These are phyloP conservation scores for Paramecium tetraurelia DNA, from an alignment of 73 alveolate species.

Conservation along the genomic window DNA sequence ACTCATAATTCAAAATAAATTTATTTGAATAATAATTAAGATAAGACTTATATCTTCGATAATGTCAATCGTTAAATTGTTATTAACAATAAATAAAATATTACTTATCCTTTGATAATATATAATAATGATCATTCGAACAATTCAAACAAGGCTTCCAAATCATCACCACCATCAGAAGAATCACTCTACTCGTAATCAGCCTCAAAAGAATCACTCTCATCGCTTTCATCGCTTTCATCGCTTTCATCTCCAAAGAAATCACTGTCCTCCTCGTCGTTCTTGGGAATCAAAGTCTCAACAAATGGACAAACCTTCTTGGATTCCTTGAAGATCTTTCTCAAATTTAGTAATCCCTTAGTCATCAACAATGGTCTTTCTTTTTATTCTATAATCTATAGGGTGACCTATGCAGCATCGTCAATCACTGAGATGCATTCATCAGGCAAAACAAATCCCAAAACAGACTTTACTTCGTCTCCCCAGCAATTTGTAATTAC, in stretches of 20 bases:
- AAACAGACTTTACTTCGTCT: not conserved
- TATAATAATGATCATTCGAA: not conserved
- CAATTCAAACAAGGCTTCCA: not conserved
- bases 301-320: not conserved
- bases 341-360: not conserved
- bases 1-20: conserved; percentile 22
- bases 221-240: not conserved
- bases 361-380: conserved; percentile 20
- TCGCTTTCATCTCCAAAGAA: too few species aligned
- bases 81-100: not conserved
- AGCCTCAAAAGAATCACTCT: not conserved
- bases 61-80: not conserved
- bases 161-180: not conserved
- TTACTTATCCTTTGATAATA: not conserved
- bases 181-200: not conserved
- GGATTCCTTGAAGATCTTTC: not conserved
- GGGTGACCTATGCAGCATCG: not conserved
- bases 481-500: not conserved
- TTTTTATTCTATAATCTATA: not conserved
- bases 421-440: not conserved
- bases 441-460: not conserved
- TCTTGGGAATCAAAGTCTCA: not conserved
- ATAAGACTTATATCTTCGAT: not conserved
- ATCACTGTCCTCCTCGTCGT: not conserved
- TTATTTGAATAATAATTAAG: not conserved